These are phyloP conservation scores for Botrytis cinerea DNA, from an alignment of 2,329 filamentous ascomycete genomes.

Conservation along the genomic window DNA sequence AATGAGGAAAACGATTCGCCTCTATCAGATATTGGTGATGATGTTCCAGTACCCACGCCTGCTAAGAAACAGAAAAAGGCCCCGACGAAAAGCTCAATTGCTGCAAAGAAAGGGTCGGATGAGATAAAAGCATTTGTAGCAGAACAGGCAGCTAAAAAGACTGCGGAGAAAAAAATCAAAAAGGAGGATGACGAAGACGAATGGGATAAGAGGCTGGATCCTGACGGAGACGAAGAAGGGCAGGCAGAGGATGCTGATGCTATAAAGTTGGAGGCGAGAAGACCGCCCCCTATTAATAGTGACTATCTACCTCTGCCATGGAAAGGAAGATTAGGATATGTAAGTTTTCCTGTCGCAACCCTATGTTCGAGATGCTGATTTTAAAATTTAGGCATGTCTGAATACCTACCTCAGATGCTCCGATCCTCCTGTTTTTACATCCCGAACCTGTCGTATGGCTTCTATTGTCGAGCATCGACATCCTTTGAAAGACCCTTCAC, in stretches of 20 bases:
- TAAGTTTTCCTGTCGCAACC: constrained; percentile 47
- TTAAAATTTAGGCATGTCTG: constrained; percentile 68
- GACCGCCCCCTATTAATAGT: constrained; percentile 77
- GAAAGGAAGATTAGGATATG: constrained; percentile 88
- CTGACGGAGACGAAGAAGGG: constrained; percentile 38
- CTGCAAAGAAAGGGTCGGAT: constrained; percentile 41
- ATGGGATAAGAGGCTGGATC: constrained; percentile 37
- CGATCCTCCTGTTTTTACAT: constrained; percentile 84
- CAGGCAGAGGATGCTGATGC: constrained; percentile 37
- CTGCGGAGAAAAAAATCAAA: constrained; percentile 34
- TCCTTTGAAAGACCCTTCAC: constrained; percentile 71
- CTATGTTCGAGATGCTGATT: constrained; percentile 14
- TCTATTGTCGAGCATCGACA: constrained; percentile 89
- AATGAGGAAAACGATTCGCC: constrained; percentile 33
- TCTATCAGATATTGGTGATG: constrained; percentile 29
- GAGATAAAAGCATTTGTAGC: constrained; percentile 41
- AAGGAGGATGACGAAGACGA: constrained; percentile 36
- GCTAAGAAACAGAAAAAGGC: constrained; percentile 37
- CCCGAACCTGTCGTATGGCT: constrained; percentile 85
- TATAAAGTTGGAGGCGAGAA: constrained; percentile 38
- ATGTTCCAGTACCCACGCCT: constrained; percentile 19
- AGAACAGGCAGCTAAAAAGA: constrained; percentile 40
- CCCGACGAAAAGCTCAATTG: constrained; percentile 39
- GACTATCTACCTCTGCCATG: constrained; percentile 82
- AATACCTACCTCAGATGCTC: constrained; percentile 87